Evolutionary conservation across 768 basidiomycete species (phyloP).

Genomic region (Fomitopsis serialis): DNA sequence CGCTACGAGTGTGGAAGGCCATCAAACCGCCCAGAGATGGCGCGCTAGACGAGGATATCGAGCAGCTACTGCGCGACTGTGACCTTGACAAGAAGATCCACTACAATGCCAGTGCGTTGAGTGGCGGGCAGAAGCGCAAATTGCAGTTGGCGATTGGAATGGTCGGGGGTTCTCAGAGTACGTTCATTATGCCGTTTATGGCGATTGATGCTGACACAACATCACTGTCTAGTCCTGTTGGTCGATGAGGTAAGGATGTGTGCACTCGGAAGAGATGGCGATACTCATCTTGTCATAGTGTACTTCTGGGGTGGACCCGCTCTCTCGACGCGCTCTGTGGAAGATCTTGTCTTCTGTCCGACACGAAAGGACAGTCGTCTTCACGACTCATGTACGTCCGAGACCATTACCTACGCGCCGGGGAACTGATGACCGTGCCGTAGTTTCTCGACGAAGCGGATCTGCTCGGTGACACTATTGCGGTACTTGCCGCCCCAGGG

Average conservation of each 20-base stretch:
- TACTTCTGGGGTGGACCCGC: slow-evolving; percentile 78
- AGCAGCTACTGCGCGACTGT: slow-evolving; percentile 66
- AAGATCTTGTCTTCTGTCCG: slow-evolving; percentile 63
- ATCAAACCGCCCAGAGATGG: slow-evolving; percentile 47
- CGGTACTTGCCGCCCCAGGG: slow-evolving; percentile 70
- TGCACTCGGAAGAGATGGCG: background rate
- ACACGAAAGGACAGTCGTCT: slow-evolving; percentile 61
- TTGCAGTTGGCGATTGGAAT: slow-evolving; percentile 79
- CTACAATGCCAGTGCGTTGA: slow-evolving; percentile 58
- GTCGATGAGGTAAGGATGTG: slow-evolving; percentile 18
- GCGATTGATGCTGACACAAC: too few species aligned
- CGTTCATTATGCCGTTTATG: slow-evolving; percentile 15
- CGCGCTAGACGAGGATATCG: slow-evolving; percentile 46
- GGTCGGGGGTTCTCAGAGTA: slow-evolving; percentile 68
- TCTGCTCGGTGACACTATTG: slow-evolving; percentile 70
- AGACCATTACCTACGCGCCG: background rate
- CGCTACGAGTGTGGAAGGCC: slow-evolving; percentile 64
- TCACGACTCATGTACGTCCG: slow-evolving; percentile 68
- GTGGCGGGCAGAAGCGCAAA: slow-evolving; percentile 81
- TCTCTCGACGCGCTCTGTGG: slow-evolving; percentile 77
- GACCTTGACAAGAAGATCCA: slow-evolving; percentile 68
- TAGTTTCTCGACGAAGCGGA: slow-evolving; percentile 80
- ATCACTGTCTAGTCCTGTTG: slow-evolving; percentile 13
- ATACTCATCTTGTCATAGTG: slow-evolving; percentile 26
- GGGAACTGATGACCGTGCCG: slow-evolving; percentile 2